Conservation (phyloP, 2,329 filamentous ascomycete genomes). For the Aspergillus carbonarius region DNA sequence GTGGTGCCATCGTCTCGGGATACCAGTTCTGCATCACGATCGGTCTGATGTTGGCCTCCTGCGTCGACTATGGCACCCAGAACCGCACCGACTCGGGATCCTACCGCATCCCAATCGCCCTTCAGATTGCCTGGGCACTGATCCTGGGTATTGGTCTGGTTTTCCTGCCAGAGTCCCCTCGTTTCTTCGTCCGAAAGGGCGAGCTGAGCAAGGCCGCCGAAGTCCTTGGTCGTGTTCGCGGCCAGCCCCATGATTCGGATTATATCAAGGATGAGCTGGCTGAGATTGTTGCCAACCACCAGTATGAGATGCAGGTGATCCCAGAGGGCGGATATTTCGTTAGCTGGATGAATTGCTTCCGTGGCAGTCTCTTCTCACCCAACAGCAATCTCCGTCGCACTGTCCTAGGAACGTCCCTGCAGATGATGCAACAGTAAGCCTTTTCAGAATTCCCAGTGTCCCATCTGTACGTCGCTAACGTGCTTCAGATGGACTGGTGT, state of each 20-base stretch:
- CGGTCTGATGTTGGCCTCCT: slow-evolving; percentile 71
- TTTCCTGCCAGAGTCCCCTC: slow-evolving; percentile 79
- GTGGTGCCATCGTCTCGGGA: slow-evolving; percentile 74
- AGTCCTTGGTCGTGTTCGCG: slow-evolving; percentile 67
- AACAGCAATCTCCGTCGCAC: slow-evolving; percentile 63
- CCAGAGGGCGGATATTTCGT: slow-evolving; percentile 64
- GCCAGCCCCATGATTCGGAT: slow-evolving; percentile 69
- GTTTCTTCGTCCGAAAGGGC: slow-evolving; percentile 80
- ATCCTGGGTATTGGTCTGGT: slow-evolving; percentile 72
- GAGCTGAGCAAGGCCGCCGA: slow-evolving; percentile 63
- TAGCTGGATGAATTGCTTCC: slow-evolving; percentile 68
- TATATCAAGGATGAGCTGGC: slow-evolving; percentile 76
- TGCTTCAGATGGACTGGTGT: slow-evolving; percentile 65
- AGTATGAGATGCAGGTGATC: slow-evolving; percentile 72
- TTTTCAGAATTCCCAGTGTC: slow-evolving; percentile 22
- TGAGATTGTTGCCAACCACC: slow-evolving; percentile 86
- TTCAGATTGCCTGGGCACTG: slow-evolving; percentile 79
- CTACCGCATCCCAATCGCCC: slow-evolving; percentile 76
- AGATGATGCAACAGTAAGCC: slow-evolving; percentile 71
- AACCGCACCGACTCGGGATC: slow-evolving; percentile 61
- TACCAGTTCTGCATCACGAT: slow-evolving; percentile 85
- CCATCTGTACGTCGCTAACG: neutral
- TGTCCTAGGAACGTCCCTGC: slow-evolving; percentile 68
- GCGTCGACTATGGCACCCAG: slow-evolving; percentile 71
- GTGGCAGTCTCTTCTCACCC: slow-evolving; percentile 53